Base-by-base conservation (phyloP, 805 yeast genomes). In the Starmerella scarabaei region DNA sequence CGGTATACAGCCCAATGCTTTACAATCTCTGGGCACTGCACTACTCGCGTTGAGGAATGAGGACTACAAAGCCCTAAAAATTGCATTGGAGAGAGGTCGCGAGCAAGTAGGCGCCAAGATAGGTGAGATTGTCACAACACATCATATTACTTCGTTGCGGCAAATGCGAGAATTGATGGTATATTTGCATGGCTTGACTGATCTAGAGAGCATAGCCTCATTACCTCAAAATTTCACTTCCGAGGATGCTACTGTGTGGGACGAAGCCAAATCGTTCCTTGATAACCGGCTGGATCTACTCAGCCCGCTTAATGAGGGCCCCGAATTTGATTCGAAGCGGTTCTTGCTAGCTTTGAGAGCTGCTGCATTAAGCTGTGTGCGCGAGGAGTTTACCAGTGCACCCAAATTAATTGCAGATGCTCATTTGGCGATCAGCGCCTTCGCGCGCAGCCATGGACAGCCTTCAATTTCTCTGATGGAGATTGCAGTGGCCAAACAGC, bases 321-420 rank as follows among this genome's bases (percentile, higher is more conserved):
- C 68, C 21, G 73, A 71, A 39, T 81, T 77, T 53, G 72, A 68
- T 19, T 65, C 78, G 1, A 72, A 73, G 28, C 71, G 80, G 67
- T 69, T 68, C 38, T 53, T 81, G 3, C 60, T 80, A 3, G 66
- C 81, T 0, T 58, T 77, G 47, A 73, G 83, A 52, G 66, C 73
- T 36, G 65, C 77, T 1, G 73, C 66, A 3, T 33, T 46, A 9
- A 16, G 21, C 11, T 47, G 49, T 17, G 12, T 42, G 11, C 17
- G 33, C 27, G 28, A 35, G 2, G 31, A 19, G 15, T 24, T 53
- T 21, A 41, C 47, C 1, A 38, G 39, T 15, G 44, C 55, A 1
- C 29, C 43, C 5, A 44, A 43, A 4, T 53, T 56, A 24, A 49
- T 57, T 9, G 70, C 72, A 6, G 65, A 69, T 20, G 67, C 77